A percentile compares a stretch with the other conserved stretches of the same genome.
phyloP scores from a whole-genome alignment of 2,329 filamentous ascomycete genomes.

The Diaporthe ilicicola region DNA sequence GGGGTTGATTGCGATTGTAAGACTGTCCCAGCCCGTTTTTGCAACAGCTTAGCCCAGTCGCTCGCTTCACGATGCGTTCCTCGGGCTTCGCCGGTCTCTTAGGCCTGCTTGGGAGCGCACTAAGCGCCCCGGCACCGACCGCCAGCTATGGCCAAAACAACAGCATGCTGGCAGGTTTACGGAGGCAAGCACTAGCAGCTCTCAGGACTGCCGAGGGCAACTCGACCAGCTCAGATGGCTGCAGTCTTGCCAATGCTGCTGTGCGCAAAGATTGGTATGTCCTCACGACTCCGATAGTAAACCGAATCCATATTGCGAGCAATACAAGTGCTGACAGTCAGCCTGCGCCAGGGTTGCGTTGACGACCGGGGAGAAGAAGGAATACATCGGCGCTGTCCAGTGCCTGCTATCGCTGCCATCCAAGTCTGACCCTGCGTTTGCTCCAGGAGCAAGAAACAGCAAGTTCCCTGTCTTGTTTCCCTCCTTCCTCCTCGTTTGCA shows the following conservation, averaged over 20 bases:
- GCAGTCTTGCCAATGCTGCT: not conserved
- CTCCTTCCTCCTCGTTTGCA: too few species aligned
- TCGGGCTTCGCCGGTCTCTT: not conserved
- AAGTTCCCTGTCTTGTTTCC: not conserved
- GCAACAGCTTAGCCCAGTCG: too few species aligned
- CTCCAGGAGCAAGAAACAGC: not conserved
- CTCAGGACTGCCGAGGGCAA: not conserved
- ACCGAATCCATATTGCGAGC: too few species aligned
- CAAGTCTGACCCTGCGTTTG: not conserved
- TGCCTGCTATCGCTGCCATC: not conserved
- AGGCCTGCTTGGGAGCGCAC: not conserved
- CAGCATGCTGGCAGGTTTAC: not conserved
- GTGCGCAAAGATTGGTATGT: conserved; percentile 15
- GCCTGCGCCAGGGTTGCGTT: not conserved
- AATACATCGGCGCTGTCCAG: conserved; percentile 1
- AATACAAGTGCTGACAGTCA: not conserved
- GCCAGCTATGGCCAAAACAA: not conserved
- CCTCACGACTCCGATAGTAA: rapidly evolving
- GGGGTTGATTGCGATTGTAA: not conserved
- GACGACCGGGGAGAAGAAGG: not conserved
- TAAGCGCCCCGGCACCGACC: not conserved
- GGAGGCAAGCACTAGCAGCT: not conserved
- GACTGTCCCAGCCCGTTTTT: too few species aligned
- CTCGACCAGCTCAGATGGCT: not conserved
- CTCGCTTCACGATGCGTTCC: not conserved